These are phyloP conservation scores for Salmacisia buchloeana DNA, from an alignment of 1,284 basidiomycete genomes.

Conservation along the genomic window DNA sequence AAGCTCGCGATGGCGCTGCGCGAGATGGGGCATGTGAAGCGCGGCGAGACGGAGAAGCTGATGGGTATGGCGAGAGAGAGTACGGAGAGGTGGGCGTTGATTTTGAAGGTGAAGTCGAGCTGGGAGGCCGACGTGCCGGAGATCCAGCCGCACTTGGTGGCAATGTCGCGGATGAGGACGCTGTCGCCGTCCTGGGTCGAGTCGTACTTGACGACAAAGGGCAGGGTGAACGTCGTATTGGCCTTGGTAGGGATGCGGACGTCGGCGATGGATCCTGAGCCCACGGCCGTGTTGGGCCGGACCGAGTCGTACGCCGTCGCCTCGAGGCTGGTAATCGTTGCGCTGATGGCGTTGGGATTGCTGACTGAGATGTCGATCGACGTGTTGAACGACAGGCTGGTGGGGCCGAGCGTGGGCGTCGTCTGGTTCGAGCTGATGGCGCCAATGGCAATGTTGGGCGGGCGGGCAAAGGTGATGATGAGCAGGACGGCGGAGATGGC, in stretches of 20 bases:
- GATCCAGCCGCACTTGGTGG: conserved; percentile 63
- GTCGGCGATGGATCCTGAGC: conserved; percentile 53
- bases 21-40: background rate
- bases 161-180: conserved; percentile 63
- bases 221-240: conserved; percentile 72
- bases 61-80: conserved; percentile 31
- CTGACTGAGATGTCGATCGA: conserved; percentile 38
- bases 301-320: conserved; percentile 33
- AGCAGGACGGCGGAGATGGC: conserved; percentile 37
- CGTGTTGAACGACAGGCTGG: conserved; percentile 34
- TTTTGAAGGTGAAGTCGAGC: conserved; percentile 23
- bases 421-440: conserved; percentile 21
- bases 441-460: conserved; percentile 41
- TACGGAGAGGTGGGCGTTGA: conserved; percentile 29
- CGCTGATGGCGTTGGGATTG: conserved; percentile 47
- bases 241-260: conserved; percentile 62
- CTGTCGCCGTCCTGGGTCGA: conserved; percentile 60
- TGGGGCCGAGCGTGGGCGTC: conserved; percentile 18
- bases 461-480: conserved; percentile 38
- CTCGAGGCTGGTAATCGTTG: conserved; percentile 31
- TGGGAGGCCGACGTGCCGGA: conserved; percentile 41
- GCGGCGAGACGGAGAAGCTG: conserved; percentile 12
- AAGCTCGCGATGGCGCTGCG: background rate
- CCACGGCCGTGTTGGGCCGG: conserved; percentile 26
- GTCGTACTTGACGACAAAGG: conserved; percentile 70